Percentiles rank a stretch among this genome's conserved stretches.
Evolutionary conservation across 352 stramenopile species (phyloP).

Genomic region (Phytopythium oedochilum): DNA sequence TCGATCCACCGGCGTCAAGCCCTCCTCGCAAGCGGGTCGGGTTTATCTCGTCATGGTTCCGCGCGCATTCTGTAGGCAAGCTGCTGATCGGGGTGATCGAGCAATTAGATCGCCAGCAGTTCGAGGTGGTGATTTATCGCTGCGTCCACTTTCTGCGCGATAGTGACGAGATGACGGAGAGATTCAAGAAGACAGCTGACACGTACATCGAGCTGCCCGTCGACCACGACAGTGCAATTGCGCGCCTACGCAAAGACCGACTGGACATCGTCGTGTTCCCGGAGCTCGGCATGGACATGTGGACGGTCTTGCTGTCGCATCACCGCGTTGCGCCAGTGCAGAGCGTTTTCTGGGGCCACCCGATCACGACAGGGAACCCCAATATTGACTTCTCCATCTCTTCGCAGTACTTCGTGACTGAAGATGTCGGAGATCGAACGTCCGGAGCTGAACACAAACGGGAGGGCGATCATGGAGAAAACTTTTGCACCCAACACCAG

Average conservation of each 20-base stretch:
- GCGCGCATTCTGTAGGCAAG: conserved; percentile 61
- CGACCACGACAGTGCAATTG: conserved; percentile 25
- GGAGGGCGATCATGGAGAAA: too few relatives aligned
- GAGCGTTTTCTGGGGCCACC: conserved; percentile 86
- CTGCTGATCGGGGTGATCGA: conserved; percentile 48
- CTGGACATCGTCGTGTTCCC: conserved; percentile 79
- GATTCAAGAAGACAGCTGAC: conserved; percentile 38
- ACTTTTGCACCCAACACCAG: not conserved
- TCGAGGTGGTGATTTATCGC: conserved; percentile 50
- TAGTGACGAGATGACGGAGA: conserved; percentile 36
- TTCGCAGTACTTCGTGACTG: conserved; percentile 43
- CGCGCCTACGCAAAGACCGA: conserved; percentile 30
- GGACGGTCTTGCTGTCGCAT: conserved; percentile 66
- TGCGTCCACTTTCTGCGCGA: conserved; percentile 43
- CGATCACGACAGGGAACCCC: conserved; percentile 64
- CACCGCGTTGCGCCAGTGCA: conserved; percentile 69
- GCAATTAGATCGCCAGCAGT: conserved; percentile 40
- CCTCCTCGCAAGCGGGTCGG: conserved; percentile 19
- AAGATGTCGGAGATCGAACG: not conserved
- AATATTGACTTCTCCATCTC: conserved; percentile 85
- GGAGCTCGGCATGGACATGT: conserved; percentile 81
- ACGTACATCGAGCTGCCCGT: conserved; percentile 38
- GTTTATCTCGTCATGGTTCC: conserved; percentile 70
- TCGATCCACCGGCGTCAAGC: too few relatives aligned
- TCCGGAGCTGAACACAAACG: not conserved